A percentile compares a stretch with the other conserved stretches of the same genome.
phyloP scores from a whole-genome alignment of 805 yeast genomes.

The Kuraishia hungarica region DNA sequence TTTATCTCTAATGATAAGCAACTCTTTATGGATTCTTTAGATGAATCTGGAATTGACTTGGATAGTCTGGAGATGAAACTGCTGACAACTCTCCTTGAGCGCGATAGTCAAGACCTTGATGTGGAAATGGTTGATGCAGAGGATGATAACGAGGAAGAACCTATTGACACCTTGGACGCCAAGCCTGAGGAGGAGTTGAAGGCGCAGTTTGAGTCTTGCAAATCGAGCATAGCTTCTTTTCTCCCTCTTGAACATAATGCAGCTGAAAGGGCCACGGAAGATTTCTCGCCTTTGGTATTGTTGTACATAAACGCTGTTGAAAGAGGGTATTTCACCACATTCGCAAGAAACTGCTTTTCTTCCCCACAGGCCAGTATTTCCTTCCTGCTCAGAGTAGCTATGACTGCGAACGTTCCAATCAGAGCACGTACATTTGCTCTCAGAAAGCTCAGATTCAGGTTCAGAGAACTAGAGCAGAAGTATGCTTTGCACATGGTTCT shows the following conservation, averaged over 20 bases:
- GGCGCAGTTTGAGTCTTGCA: not conserved
- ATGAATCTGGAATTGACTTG: constrained; percentile 23
- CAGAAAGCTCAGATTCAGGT: constrained; percentile 24
- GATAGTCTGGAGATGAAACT: constrained; percentile 55
- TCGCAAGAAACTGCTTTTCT: constrained; percentile 26
- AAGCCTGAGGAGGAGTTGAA: constrained; percentile 11
- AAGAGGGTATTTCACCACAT: constrained; percentile 10
- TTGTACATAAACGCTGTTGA: constrained; percentile 36
- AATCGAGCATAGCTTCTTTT: constrained; percentile 13
- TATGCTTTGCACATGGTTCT: constrained; percentile 40
- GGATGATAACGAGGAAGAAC: constrained; percentile 18
- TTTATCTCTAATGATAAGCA: constrained; percentile 28
- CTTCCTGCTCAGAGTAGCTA: constrained; percentile 47
- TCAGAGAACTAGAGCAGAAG: constrained; percentile 25
- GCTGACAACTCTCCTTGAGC: constrained; percentile 47
- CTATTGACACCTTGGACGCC: constrained; percentile 1
- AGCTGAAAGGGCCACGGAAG: constrained; percentile 20
- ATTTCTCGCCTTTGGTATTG: constrained; percentile 32
- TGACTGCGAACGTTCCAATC: constrained; percentile 51
- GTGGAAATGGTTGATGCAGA: constrained; percentile 18
- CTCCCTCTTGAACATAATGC: constrained; percentile 6
- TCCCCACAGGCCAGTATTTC: constrained; percentile 39
- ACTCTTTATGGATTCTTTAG: constrained; percentile 29
- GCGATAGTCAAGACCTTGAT: constrained; percentile 17
- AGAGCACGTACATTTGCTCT: constrained; percentile 46